Conservation (phyloP, 1,284 basidiomycete species). For the Ustilago cynodontis region DNA sequence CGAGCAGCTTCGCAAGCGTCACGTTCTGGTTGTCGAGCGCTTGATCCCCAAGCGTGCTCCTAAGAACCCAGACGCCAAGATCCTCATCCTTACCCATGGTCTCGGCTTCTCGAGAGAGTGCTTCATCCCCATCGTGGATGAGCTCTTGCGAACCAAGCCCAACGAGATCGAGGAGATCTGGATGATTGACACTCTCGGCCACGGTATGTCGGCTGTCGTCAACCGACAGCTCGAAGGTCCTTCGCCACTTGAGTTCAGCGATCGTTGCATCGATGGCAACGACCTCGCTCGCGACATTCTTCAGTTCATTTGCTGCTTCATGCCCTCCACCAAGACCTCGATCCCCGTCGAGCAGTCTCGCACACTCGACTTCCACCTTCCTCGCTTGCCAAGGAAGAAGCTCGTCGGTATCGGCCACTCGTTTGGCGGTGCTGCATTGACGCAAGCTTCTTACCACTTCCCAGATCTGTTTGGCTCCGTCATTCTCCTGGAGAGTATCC, state of each 20-base stretch:
- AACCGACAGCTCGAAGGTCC: constrained; percentile 48
- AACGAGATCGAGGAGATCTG: constrained; percentile 49
- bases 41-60: constrained; percentile 39
- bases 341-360: constrained; percentile 41
- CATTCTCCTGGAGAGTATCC: constrained; percentile 40
- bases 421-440: constrained; percentile 40
- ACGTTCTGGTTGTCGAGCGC: constrained; percentile 43
- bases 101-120: constrained; percentile 50
- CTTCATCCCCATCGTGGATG: constrained; percentile 43
- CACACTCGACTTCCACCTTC: constrained; percentile 47
- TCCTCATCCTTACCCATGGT: constrained; percentile 45
- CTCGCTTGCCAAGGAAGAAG: constrained; percentile 42
- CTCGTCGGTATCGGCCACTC: constrained; percentile 53
- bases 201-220: constrained; percentile 47
- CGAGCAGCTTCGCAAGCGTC: constrained; percentile 43
- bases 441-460: constrained; percentile 41
- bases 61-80: constrained; percentile 42
- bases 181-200: constrained; percentile 50
- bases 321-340: constrained; percentile 38
- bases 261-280: constrained; percentile 53
- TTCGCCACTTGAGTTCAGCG: constrained; percentile 41
- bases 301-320: constrained; percentile 52
- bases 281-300: constrained; percentile 46
- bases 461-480: constrained; percentile 45
- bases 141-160: constrained; percentile 36